Base-by-base conservation (phyloP, 495 filamentous ascomycete genomes). In the Aspergillus haitiensis region DNA sequence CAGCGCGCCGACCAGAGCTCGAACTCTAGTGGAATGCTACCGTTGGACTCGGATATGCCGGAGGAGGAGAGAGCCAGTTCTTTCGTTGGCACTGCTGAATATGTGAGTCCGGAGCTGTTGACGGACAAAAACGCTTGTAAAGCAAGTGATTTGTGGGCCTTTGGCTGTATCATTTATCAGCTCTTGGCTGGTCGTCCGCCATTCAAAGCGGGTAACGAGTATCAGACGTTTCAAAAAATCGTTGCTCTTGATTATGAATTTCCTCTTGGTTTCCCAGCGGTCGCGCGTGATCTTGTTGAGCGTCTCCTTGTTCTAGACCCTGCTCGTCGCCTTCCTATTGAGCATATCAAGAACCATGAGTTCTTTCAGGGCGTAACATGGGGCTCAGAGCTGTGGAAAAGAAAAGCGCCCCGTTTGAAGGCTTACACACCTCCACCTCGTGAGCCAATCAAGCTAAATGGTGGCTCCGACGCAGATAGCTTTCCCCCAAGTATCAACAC, bases 111-210 rank as follows among this genome's bases (percentile, higher is more conserved):
- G 0, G 95, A 99, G 66, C 81, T 99, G 34, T 79, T 99, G 61
- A 96, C 88, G 2, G 90, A 97, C 62, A 98, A 98, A 77, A 92
- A 91, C 62, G 94, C 93, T 9, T 96, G 95, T 78, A 99, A 98
- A 75, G 92, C 95, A 18, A 97, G 93, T 67, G 95, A 99, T 71
- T 74, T 99, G 35, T 99, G 95, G 95, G 95, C 95, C 4, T 97
- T 98, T 78, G 95, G 95, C n/a, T 99, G 95, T 73, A 99, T 99
- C 61, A 88, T 99, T 58, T 99, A 96, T 71, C 95, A 99, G 74
- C 82, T 99, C 34, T 77, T 99, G 37, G 89, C 89, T 32, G 95
- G 95, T 13, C 84, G 95, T 48, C 95, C 95, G 12, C 95, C 95
- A 0, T 99, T 99, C 79, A 99, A 99, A 72, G 95, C 88, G 2